These are phyloP conservation scores for Candida dubliniensis DNA, from an alignment of 1,139 yeast genomes.

Conservation along the genomic window DNA sequence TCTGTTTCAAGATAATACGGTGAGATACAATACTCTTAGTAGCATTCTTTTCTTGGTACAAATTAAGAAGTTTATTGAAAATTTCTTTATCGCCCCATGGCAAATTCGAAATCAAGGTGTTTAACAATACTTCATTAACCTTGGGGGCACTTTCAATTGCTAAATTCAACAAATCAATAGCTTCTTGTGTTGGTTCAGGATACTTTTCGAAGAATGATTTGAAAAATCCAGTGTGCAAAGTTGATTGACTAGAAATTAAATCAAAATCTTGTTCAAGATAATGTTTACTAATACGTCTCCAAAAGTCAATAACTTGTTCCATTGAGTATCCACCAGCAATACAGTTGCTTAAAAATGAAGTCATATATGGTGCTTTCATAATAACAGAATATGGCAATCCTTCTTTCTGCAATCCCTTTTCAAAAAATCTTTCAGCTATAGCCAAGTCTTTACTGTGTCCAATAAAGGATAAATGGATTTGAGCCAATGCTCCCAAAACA, in stretches of 20 bases:
- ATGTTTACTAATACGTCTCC: constrained; percentile 34
- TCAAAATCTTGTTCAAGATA: constrained; percentile 3
- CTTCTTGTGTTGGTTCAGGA: constrained; percentile 55
- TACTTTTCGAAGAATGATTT: constrained; percentile 63
- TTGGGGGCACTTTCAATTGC: constrained; percentile 58
- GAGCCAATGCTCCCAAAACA: constrained; percentile 36
- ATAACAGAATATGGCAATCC: constrained; percentile 67
- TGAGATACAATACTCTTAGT: constrained; percentile 69
- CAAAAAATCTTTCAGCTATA: constrained; percentile 72
- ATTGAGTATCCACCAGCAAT: constrained; percentile 59
- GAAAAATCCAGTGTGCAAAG: constrained; percentile 70
- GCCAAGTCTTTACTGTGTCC: constrained; percentile 76
- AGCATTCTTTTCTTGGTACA: constrained; percentile 60
- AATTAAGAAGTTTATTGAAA: constrained; percentile 61
- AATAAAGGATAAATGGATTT: constrained; percentile 76
- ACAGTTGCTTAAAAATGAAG: constrained; percentile 63
- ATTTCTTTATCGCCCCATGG: constrained; percentile 69
- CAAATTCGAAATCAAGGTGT: constrained; percentile 70
- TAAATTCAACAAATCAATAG: constrained; percentile 57
- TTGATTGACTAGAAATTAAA: constrained; percentile 51
- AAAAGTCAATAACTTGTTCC: constrained; percentile 58
- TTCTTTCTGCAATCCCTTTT: constrained; percentile 62
- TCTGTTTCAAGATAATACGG: constrained; percentile 74
- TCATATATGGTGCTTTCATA: constrained; percentile 75
- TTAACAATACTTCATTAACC: constrained; percentile 74